Percentiles rank a stretch among this genome's conserved stretches.
Conservation (phyloP, 2,329 filamentous ascomycete species). For the Apiospora kogelbergensis region DNA sequence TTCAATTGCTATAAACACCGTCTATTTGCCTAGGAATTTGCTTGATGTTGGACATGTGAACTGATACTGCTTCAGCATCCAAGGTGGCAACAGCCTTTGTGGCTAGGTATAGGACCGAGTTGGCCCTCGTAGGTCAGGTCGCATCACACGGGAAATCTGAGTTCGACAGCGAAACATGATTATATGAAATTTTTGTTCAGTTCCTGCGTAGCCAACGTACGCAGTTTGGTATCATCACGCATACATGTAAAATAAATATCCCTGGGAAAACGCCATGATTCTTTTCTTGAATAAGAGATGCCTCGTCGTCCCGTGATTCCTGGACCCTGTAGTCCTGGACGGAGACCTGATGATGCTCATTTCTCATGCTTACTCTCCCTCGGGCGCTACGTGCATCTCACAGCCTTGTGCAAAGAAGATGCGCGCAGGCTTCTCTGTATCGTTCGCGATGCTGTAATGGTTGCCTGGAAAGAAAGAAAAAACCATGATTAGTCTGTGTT, state of each 20-base stretch:
- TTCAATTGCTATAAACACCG: background rate
- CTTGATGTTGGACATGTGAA: too few species aligned
- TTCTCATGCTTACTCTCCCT: background rate
- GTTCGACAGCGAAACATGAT: background rate
- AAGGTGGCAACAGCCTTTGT: too few species aligned
- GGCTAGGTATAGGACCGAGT: too few species aligned
- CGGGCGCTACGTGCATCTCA: conserved; percentile 40
- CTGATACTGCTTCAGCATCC: too few species aligned
- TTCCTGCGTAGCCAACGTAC: background rate
- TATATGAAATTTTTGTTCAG: background rate
- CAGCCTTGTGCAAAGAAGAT: conserved; percentile 94
- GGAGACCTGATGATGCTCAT: background rate
- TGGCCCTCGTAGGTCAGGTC: background rate
- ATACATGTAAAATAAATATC: background rate
- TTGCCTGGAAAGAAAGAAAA: conserved; percentile 62
- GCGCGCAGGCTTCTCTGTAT: conserved; percentile 67
- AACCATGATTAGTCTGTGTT: background rate
- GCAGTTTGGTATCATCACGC: background rate
- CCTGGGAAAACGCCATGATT: background rate
- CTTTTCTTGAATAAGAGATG: background rate
- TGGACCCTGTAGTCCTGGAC: background rate
- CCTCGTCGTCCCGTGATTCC: background rate
- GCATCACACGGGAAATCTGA: background rate
- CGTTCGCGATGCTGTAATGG: conserved; percentile 87
- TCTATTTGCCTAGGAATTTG: background rate